These are phyloP conservation scores for Fusarium guadeloupense DNA, from an alignment of 2,329 filamentous ascomycete species.

Conservation along the genomic window DNA sequence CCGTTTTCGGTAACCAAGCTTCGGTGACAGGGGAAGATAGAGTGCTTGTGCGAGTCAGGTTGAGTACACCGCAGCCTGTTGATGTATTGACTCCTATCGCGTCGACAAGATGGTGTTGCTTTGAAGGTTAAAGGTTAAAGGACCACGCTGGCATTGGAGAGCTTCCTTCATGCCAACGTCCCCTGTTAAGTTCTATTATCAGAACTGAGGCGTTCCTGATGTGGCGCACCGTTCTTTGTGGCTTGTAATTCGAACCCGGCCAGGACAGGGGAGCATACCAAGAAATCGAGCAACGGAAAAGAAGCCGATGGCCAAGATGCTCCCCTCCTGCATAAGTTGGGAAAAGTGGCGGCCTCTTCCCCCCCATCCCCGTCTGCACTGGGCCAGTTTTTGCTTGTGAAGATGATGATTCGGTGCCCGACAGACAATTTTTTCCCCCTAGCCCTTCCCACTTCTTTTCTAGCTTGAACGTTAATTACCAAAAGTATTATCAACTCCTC, in stretches of 20 bases:
- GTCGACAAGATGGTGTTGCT: neutral
- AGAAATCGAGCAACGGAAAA: conserved; percentile 18
- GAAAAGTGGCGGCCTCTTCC: conserved; percentile 29
- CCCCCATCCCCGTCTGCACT: neutral
- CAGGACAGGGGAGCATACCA: conserved; percentile 4
- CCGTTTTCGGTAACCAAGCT: conserved; percentile 28
- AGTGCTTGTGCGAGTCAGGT: neutral
- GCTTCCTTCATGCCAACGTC: conserved; percentile 1
- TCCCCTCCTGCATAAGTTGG: conserved; percentile 21
- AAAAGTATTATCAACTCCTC: conserved; percentile 27
- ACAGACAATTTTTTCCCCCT: conserved; percentile 39
- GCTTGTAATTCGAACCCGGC: too few species aligned
- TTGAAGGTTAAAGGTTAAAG: neutral
- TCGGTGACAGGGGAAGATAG: neutral
- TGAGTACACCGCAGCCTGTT: neutral
- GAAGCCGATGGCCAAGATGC: conserved; percentile 28
- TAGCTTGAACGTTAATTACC: conserved; percentile 4
- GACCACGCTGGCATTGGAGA: conserved; percentile 1
- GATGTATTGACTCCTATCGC: neutral
- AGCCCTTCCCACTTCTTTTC: conserved; percentile 38
- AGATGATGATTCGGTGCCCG: conserved; percentile 24
- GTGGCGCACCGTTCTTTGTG: neutral
- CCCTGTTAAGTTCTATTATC: neutral
- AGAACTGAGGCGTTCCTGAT: conserved; percentile 18
- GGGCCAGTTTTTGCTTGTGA: conserved; percentile 39